Evolutionary conservation across 768 basidiomycete genomes (phyloP).

Genomic region (Hypholoma sublateritium): DNA sequence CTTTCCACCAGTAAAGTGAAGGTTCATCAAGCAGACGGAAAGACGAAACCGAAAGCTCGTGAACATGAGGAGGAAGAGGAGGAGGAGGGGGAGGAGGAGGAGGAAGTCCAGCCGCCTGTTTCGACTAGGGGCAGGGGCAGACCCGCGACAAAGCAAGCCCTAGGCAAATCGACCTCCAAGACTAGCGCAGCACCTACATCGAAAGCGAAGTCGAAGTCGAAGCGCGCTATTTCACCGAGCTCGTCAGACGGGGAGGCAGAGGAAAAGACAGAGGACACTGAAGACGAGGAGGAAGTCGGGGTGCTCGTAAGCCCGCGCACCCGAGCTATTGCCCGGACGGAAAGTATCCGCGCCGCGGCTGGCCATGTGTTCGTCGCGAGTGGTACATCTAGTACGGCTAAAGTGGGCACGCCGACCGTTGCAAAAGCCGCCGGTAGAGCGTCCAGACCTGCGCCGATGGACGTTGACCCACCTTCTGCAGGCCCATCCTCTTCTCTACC

Average conservation of each 20-base stretch:
- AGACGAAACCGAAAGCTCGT: neutral
- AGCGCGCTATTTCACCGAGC: neutral
- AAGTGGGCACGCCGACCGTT: constrained; percentile 8
- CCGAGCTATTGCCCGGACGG: constrained; percentile 16
- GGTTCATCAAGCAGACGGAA: neutral
- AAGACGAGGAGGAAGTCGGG: constrained; percentile 19
- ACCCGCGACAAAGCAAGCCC: neutral
- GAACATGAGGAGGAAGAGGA: neutral
- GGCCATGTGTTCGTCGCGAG: constrained; percentile 14
- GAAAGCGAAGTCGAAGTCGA: constrained; percentile 5
- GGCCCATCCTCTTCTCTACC: constrained; percentile 14
- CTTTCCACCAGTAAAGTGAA: constrained; percentile 6
- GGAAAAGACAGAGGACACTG: neutral
- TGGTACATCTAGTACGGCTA: neutral
- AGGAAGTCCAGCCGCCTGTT: neutral
- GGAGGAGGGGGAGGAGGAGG: neutral
- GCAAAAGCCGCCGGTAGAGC: constrained; percentile 8
- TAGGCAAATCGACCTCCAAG: neutral
- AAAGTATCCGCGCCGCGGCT: constrained; percentile 28
- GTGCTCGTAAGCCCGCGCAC: constrained; percentile 14
- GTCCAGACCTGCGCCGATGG: constrained; percentile 1
- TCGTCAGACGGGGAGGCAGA: neutral
- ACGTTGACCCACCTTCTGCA: constrained; percentile 6
- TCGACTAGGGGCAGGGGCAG: neutral
- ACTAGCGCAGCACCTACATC: neutral